These are phyloP conservation scores for Puccinia coronata DNA, from an alignment of 1,284 basidiomycete genomes.

Conservation along the genomic window DNA sequence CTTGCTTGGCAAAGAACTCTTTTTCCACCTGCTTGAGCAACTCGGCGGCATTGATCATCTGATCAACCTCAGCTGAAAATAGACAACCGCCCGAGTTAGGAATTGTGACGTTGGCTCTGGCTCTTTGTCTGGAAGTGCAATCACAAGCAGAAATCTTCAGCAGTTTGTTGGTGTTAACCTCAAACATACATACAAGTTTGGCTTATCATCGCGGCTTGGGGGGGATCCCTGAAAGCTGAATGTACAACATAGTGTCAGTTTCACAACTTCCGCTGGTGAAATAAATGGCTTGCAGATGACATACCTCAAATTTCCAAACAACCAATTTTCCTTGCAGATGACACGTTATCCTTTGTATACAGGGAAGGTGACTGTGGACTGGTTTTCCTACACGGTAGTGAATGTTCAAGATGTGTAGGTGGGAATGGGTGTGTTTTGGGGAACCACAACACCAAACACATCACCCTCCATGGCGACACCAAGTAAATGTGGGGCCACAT, in stretches of 20 bases:
- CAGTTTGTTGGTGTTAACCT: constrained; percentile 95
- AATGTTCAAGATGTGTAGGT: constrained; percentile 94
- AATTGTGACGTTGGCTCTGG: constrained; percentile 84
- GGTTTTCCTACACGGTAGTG: constrained; percentile 98
- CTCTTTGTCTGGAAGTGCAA: constrained; percentile 91
- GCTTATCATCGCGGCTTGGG: constrained; percentile 96
- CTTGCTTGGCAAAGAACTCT: constrained; percentile 90
- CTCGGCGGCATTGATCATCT: constrained; percentile 98
- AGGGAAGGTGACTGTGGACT: constrained; percentile 83
- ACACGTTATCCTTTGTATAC: constrained; percentile 98
- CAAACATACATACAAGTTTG: constrained; percentile 86
- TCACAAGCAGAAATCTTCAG: constrained; percentile 93
- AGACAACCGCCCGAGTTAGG: constrained; percentile 95
- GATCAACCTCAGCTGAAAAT: constrained; percentile 88
- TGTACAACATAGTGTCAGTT: background rate
- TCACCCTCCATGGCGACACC: constrained; percentile 99
- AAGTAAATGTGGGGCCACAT: constrained; percentile 91
- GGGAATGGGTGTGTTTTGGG: constrained; percentile 94
- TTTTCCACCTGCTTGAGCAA: constrained; percentile 94
- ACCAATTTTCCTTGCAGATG: constrained; percentile 92
- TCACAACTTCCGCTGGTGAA: background rate
- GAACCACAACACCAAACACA: constrained; percentile 93
- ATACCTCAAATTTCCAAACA: constrained; percentile 87
- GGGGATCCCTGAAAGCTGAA: constrained; percentile 79
- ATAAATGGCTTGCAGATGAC: background rate